Evolutionary conservation across 108 stramenopile genomes (phyloP), one percentile per base, ranked within the genome.

Genomic region (Fragilariopsis cylindrus): DNA sequence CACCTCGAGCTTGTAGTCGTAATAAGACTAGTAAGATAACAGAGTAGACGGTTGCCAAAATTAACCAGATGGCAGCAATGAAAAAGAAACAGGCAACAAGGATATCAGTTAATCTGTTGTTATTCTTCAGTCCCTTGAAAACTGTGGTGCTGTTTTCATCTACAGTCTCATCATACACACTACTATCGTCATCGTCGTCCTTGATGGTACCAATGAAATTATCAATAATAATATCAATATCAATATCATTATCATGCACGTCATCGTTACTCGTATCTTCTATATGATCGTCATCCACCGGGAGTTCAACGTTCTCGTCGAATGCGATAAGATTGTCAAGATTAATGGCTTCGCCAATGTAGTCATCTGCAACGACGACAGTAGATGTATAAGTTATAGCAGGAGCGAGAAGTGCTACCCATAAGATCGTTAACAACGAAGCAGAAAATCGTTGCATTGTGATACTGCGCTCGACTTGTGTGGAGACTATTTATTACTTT

Each of bases 11-110:
- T 44, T 74, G 72, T 13, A 83, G 42, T 48, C 79, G 45, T n/a
- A 83, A 40, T 18, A 83, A 49, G 18, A 76, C 43, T 21, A 83
- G 40, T 9, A 83, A 45, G 19, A 80, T 43, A 48, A 76, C n/a
- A 19, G 79, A 68, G 57, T 83, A 83, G 21, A 80, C 19, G 18
- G 79, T 62, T 4, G 82, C 82, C 16, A 80, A 16, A 43, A 83
- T 48, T 46, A 83, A 63, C 79, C 78, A 80, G 2, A 62, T 41
- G 11, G 70, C 78, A 4, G 82, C 82, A 3, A 83, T 47, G n/a
- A 73, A 19, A 56, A 83, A 83, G 48, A 83, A 77, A 6, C 54
- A 42, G 18, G 74, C 74, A 4, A 77, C 82, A 7, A 82, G 67
- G 43, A 76, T 69, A 47, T 82, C 82, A 5, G 49, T 68, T 16